A percentile compares a stretch with the other conserved stretches of the same genome.
Conservation (phyloP, 2,329 filamentous ascomycete species). For the Diaporthe nobilis region DNA sequence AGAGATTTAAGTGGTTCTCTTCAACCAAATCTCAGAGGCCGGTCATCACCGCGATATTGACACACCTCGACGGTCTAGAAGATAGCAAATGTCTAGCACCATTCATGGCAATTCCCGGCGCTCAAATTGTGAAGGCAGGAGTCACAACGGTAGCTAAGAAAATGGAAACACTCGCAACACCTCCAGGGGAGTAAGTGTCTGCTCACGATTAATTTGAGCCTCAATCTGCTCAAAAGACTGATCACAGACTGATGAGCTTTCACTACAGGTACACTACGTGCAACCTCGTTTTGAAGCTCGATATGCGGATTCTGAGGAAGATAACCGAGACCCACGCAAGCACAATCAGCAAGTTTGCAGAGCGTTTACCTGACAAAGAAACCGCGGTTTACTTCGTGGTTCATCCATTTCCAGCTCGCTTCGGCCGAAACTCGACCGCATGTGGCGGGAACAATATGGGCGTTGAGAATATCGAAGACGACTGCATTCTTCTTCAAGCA, state of each 20-base stretch:
- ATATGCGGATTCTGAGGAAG: slow-evolving; percentile 2
- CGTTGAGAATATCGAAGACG: background rate
- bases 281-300: slow-evolving; percentile 4
- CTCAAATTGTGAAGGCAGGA: background rate
- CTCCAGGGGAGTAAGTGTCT: slow-evolving; percentile 3
- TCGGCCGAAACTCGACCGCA: background rate
- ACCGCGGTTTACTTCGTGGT: background rate
- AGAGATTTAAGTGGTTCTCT: background rate
- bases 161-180: background rate
- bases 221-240: rapidly evolving
- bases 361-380: background rate
- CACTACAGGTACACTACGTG: background rate
- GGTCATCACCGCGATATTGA: background rate
- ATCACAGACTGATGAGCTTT: background rate
- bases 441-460: background rate
- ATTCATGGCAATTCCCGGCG: background rate
- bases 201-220: rapidly evolving
- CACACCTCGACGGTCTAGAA: background rate
- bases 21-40: slow-evolving; percentile 5
- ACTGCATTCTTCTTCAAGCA: slow-evolving; percentile 4
- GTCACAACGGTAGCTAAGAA: background rate
- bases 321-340: background rate
- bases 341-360: background rate
- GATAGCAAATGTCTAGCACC: background rate
- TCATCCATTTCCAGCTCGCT: background rate